Percentiles rank a stretch among this genome's conserved stretches.
phyloP scores from a whole-genome alignment of 2,329 filamentous ascomycete species.

The Curvularia eragrostidis region DNA sequence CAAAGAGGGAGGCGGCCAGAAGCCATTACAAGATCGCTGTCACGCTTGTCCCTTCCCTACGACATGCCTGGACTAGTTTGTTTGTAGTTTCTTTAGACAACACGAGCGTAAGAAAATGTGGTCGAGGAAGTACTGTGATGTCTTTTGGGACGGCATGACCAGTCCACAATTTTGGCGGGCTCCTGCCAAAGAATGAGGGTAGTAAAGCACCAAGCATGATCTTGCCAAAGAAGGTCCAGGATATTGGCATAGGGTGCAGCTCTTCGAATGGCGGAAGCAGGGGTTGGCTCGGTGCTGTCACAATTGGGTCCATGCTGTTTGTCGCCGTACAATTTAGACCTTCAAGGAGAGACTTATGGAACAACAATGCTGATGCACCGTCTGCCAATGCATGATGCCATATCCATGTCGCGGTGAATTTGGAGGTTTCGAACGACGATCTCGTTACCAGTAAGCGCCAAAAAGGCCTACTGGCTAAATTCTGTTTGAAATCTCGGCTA shows the following conservation, averaged over 20 bases:
- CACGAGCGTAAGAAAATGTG: conserved; percentile 40
- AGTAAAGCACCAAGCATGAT: conserved; percentile 46
- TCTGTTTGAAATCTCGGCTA: conserved; percentile 47
- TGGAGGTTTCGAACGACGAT: conserved; percentile 7
- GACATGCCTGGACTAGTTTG: conserved; percentile 44
- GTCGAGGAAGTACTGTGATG: conserved; percentile 24
- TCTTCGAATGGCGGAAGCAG: conserved; percentile 53
- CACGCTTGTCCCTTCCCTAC: conserved; percentile 50
- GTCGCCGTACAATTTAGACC: conserved; percentile 35
- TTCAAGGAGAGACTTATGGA: conserved; percentile 53
- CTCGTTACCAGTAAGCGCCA: conserved; percentile 53
- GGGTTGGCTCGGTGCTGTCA: conserved; percentile 23
- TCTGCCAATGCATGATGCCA: conserved; percentile 59
- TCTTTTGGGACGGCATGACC: conserved; percentile 24
- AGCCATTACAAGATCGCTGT: conserved; percentile 52
- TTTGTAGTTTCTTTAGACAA: conserved; percentile 42
- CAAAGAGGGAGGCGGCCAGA: conserved; percentile 50
- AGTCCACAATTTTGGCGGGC: conserved; percentile 32
- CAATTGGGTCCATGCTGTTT: conserved; percentile 9
- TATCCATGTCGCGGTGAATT: conserved; percentile 55
- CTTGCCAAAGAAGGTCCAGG: conserved; percentile 45
- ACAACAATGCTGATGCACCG: conserved; percentile 54
- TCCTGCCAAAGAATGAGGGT: conserved; percentile 29
- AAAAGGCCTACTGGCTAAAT: conserved; percentile 43
- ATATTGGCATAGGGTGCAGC: conserved; percentile 50